Evolutionary conservation across 768 basidiomycete species (phyloP), one percentile per base, ranked within the genome.

Genomic region (Podaxis rugospora): DNA sequence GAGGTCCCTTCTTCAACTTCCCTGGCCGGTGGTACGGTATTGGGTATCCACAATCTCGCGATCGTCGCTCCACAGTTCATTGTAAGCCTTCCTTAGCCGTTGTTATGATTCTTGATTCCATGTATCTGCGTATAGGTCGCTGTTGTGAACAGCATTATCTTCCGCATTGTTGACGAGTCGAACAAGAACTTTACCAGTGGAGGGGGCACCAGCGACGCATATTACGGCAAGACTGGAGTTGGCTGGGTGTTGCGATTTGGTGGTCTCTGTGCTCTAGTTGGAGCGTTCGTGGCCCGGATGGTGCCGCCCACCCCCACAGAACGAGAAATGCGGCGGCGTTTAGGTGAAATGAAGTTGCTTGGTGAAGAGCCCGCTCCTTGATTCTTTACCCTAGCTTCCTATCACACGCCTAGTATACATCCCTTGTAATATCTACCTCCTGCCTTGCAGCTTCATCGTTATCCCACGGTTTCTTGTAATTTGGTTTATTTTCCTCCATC

Each of bases 21-120:
- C 21, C 78, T 89, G 51, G 88, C 91, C 1, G 95, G 94, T 16
- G 95, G 95, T 7, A 97, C 95, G 1, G 87, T 96, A 40, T 82
- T 97, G 44, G 95, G 95, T 2, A 94, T 98, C 42, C 95, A 98
- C 69, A 98, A 98, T 69, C 79, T 98, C 16, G 92, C 95, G 4
- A 94, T 98, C 62, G 95, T 98, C 27, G 86, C 93, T 75, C 95
- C 95, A 21, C 95, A 98, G 66, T 91, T 98, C 70, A 81, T 95
- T 56, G 95, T 95, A 69, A 66, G 93, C 81, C 2, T 5, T 57
- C 21, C 6, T 11, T 32, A 23, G 55, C 62, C 18, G 47, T 18
- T 25, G 55, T 63, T 27, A 55, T 28, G 21, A 62, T 63, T n/a
- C 62, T 46, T 50, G 37, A 27, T 44, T 10, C 27, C 64, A 65